Evolutionary conservation across 306 rosid genomes (phyloP).

Genomic region (Lathyrus aphaca): DNA sequence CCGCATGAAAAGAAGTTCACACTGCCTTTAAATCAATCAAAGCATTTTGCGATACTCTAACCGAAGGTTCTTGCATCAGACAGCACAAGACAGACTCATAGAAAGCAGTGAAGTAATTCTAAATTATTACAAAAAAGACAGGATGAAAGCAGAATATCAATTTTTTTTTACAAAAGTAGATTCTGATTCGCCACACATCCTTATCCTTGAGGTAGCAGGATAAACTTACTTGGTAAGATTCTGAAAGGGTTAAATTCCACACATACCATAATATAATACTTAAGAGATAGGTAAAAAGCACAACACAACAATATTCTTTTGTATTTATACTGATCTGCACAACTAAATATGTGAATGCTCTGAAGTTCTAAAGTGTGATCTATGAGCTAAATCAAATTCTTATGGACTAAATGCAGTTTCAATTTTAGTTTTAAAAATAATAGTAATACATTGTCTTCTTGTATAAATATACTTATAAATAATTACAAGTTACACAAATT

Average conservation of each 20-base stretch:
- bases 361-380: conserved; percentile 9
- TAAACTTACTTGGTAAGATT: background rate
- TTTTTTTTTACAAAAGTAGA: conserved; percentile 29
- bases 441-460: conserved; percentile 16
- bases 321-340: conserved; percentile 13
- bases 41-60: background rate
- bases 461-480: conserved; percentile 14
- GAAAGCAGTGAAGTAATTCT: conserved; percentile 16
- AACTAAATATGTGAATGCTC: conserved; percentile 1
- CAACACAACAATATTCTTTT: conserved; percentile 17
- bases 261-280: background rate
- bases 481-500: conserved; percentile 34
- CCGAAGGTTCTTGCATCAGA: conserved; percentile 34
- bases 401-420: conserved; percentile 12
- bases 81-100: conserved; percentile 18
- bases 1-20: background rate
- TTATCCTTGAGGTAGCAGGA: conserved; percentile 26
- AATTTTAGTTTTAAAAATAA: background rate
- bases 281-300: background rate
- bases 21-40: too few species aligned
- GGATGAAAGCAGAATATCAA: conserved; percentile 36
- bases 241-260: conserved; percentile 12
- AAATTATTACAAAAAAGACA: conserved; percentile 11
- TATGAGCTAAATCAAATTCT: conserved; percentile 23
- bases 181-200: conserved; percentile 37